Evolutionary conservation across 306 rosid genomes (phyloP), one percentile per base, ranked within the genome.

Genomic region (Castanea crenata): DNA sequence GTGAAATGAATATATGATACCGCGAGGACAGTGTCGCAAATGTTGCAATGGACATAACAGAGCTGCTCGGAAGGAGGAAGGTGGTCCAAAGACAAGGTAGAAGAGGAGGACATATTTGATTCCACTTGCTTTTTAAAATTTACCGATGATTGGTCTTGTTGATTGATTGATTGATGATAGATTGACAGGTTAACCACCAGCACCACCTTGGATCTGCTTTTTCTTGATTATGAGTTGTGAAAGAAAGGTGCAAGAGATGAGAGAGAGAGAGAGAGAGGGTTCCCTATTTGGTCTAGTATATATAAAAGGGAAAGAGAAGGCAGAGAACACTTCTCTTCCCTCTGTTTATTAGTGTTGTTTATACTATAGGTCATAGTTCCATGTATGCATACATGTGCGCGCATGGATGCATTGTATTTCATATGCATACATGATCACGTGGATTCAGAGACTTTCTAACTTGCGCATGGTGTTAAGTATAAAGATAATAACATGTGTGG

Each of bases 11-110:
- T n/a, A 16, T 20, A 29, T 32, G 75, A 86, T 91, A 94, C 98
- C 81, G 98, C 98, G 18, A 94, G 97, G 80, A 94, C 96, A 63
- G 98, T 94, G 91, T 92, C 97, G 78, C 98, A 94, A 69, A 94
- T 89, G 84, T 69, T 94, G 92, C 98, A 94, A 78, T 94, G 97
- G 77, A 92, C 98, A 88, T 94, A 94, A 83, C 98, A 94, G 84
- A 94, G 97, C 88, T 94, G 98, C 84, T 94, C 98, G 77, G 97
- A 81, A 69, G 97, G 85, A 78, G 94, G 89, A 79, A 87, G 92
- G 93, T 91, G 97, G 97, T 92, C 95, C 90, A 88, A 89, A 81
- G 94, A 84, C 81, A 86, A 77, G 79, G 94, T 69, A 61, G 96
- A 86, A 73, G 97, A 92, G 72, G 97, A 92, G 88, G 98, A 91